Conservation (phyloP, 176 grass and related monocot species). For the Leersia perrieri region DNA sequence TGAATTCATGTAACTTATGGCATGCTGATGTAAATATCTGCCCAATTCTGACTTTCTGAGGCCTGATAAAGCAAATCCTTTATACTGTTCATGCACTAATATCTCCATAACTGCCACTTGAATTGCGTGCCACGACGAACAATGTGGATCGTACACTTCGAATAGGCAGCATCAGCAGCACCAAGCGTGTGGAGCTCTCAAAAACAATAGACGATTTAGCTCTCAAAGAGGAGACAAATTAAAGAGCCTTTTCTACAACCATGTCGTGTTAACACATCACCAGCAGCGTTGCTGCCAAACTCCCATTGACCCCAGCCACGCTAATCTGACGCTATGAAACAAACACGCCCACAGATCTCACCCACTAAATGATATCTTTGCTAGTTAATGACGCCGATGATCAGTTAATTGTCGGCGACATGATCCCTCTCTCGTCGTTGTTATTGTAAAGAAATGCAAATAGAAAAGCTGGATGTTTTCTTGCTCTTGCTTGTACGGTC, state of each 20-base stretch:
- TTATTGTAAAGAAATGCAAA: background rate
- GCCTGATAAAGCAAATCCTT: slow-evolving; percentile 17
- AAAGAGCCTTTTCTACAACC: background rate
- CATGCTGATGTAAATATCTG: slow-evolving; percentile 16
- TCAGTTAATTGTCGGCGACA: background rate
- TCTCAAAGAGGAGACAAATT: background rate
- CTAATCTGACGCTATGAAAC: background rate
- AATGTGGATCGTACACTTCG: background rate
- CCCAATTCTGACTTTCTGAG: background rate
- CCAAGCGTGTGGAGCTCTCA: slow-evolving; percentile 26
- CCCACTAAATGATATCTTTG: background rate
- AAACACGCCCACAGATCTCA: slow-evolving; percentile 8
- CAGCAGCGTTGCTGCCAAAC: slow-evolving; percentile 15
- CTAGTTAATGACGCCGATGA: background rate
- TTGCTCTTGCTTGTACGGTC: background rate
- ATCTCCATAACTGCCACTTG: background rate
- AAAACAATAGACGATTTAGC: no score
- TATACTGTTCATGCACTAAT: background rate
- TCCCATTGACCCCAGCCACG: background rate
- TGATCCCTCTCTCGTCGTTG: background rate
- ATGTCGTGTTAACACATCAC: background rate
- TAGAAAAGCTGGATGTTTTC: background rate
- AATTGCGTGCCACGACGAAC: slow-evolving; percentile 16
- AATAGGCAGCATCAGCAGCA: background rate
- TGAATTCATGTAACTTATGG: slow-evolving; percentile 24